These are phyloP conservation scores for Ophiostoma perfectum DNA, from an alignment of 2,329 filamentous ascomycete genomes.

Conservation along the genomic window DNA sequence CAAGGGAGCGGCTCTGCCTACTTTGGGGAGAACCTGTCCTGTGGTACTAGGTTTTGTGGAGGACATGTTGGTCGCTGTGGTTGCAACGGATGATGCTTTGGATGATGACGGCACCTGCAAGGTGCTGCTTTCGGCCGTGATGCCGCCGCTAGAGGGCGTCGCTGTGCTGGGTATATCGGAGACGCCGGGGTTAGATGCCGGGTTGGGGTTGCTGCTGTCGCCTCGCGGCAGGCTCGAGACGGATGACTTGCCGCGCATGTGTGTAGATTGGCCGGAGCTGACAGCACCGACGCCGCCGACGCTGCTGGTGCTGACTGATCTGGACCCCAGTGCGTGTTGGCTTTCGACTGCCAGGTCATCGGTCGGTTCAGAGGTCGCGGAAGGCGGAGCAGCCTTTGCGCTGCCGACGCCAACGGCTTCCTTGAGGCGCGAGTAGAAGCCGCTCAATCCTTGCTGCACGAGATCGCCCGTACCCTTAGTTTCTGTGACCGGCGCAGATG, in stretches of 20 bases:
- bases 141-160: constrained; percentile 35
- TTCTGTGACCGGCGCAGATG: constrained; percentile 53
- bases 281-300: constrained; percentile 29
- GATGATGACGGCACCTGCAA: constrained; percentile 38
- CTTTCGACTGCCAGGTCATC: neutral
- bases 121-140: constrained; percentile 39
- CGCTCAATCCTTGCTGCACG: constrained; percentile 80
- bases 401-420: constrained; percentile 70
- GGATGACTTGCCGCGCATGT: constrained; percentile 34
- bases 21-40: constrained; percentile 40
- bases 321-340: neutral
- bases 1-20: constrained; percentile 40
- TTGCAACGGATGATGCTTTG: constrained; percentile 45
- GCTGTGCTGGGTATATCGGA: constrained; percentile 35
- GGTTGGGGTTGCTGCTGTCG: constrained; percentile 31
- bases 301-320: constrained; percentile 37
- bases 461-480: constrained; percentile 66
- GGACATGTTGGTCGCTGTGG: constrained; percentile 40
- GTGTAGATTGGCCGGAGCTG: constrained; percentile 18
- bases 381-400: constrained; percentile 36
- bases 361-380: neutral
- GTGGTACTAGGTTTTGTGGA: constrained; percentile 38
- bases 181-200: constrained; percentile 28
- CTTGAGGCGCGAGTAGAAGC: constrained; percentile 78
- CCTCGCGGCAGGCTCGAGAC: constrained; percentile 29